Base-by-base conservation (phyloP, 495 filamentous ascomycete species). In the Podospora fimiseda region DNA sequence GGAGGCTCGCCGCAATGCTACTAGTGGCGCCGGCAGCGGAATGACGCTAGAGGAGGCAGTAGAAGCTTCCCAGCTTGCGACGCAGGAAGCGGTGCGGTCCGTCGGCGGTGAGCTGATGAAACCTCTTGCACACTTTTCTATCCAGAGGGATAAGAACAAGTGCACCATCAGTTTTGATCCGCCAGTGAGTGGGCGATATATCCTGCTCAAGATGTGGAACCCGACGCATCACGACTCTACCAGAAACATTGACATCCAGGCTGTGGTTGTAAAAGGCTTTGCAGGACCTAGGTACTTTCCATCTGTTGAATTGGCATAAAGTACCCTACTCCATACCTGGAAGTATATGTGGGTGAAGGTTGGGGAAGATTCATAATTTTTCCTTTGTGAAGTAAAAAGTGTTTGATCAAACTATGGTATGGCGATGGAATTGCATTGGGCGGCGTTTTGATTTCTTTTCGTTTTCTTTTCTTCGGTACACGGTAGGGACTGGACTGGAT, bases 111-210 rank as follows among this genome's bases (percentile, higher is more conserved):
- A 74, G 53, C 59, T 82, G 15, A 76, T 90, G 71, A 77, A 76
- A 50, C 88, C 88, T 2, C 80, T 87, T 70, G 87, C 88, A 3
- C 77, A 68, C 22, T 95, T 94, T 71, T 86, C 85, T 63, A 94
- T 93, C 51, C 80, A 84, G 60, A 80, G 78, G 60, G 74, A 84
- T 55, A 89, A 89, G 71, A 89, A 82, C 71, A 90, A 84, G 69
- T 88, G 89, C 63, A 90, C 83, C 57, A 82, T 97, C 56, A 84
- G 80, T 56, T 97, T 97, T 65, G 86, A 95, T 59, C 90, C 92
- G 40, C 85, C 89, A 24, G 81, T 93, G 71, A 94, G 83, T 27
- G 90, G 85, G 11, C 76, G 85, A 37, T 92, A 81, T 64, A 84
- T 96, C 50, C 62, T 95, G 38, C 72, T 96, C 55, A 94, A 94